Percentiles rank a stretch among this genome's conserved stretches.
Conservation (phyloP, 1,284 basidiomycete species). For the Mixia osmundae region DNA sequence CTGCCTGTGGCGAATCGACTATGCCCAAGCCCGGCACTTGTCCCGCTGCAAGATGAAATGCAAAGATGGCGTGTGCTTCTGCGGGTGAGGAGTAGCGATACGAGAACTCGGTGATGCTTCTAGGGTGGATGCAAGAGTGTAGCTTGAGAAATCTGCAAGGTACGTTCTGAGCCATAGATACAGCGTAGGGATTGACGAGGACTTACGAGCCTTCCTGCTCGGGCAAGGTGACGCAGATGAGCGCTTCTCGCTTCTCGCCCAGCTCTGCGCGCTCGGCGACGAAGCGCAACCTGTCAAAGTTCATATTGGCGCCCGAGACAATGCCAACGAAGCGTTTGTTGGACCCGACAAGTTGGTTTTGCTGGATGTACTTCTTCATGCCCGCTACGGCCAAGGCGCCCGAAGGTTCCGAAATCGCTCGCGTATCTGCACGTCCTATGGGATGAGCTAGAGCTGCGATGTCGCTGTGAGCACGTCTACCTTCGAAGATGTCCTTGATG, state of each 20-base stretch:
- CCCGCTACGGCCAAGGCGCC: slow-evolving; percentile 88
- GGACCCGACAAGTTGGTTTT: slow-evolving; percentile 55
- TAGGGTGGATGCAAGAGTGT: slow-evolving; percentile 66
- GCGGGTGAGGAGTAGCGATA: slow-evolving; percentile 49
- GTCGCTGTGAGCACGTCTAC: slow-evolving; percentile 25
- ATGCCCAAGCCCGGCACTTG: slow-evolving; percentile 1
- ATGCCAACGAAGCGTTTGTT: slow-evolving; percentile 76
- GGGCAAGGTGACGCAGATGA: slow-evolving; percentile 79
- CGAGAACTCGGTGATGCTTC: slow-evolving; percentile 87
- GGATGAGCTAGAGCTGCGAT: background rate
- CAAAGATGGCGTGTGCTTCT: slow-evolving; percentile 64
- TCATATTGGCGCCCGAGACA: slow-evolving; percentile 95
- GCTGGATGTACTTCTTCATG: slow-evolving; percentile 62
- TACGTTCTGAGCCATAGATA: slow-evolving; percentile 5
- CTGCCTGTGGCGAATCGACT: slow-evolving; percentile 13
- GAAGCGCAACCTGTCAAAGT: slow-evolving; percentile 85
- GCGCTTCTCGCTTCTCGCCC: slow-evolving; percentile 79
- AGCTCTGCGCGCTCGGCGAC: slow-evolving; percentile 94
- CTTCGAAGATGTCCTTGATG: slow-evolving; percentile 97
- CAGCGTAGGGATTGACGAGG: slow-evolving; percentile 1
- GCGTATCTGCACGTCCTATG: slow-evolving; percentile 39
- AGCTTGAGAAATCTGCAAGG: slow-evolving; percentile 53
- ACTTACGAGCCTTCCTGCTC: slow-evolving; percentile 66
- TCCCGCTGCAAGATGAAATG: slow-evolving; percentile 43
- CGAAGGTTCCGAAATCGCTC: slow-evolving; percentile 84